Evolutionary conservation across 2,329 filamentous ascomycete genomes (phyloP).

Genomic region (Colletotrichum orchidophilum): DNA sequence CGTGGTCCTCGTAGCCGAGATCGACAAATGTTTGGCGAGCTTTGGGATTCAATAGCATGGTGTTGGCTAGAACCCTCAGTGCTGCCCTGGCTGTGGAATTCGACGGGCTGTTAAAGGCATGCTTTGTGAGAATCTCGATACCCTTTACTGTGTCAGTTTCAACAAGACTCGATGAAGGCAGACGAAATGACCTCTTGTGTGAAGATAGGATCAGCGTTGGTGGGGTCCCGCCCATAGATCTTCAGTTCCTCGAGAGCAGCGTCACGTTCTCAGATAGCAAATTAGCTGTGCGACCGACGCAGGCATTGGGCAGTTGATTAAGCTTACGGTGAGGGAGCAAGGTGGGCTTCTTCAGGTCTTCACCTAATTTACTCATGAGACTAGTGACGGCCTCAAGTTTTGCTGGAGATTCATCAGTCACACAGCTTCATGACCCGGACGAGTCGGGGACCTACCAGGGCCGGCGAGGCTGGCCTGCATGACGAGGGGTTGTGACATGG

Average conservation of each 20-base stretch:
- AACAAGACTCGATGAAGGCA: background rate
- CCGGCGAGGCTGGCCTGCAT: slow-evolving; percentile 26
- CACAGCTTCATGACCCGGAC: background rate
- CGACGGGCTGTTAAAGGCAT: slow-evolving; percentile 76
- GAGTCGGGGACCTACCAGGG: slow-evolving; percentile 1
- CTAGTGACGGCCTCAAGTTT: slow-evolving; percentile 75
- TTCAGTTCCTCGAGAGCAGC: slow-evolving; percentile 76
- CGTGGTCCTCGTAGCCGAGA: slow-evolving; percentile 71
- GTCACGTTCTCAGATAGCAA: slow-evolving; percentile 65
- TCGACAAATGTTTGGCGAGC: slow-evolving; percentile 80
- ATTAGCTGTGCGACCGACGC: slow-evolving; percentile 64
- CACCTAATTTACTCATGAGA: slow-evolving; percentile 68
- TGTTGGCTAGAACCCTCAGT: slow-evolving; percentile 85
- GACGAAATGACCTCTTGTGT: slow-evolving; percentile 70
- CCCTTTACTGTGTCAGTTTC: slow-evolving; percentile 61
- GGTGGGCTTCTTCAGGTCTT: slow-evolving; percentile 68
- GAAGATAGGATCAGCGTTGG: slow-evolving; percentile 83
- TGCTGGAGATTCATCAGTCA: slow-evolving; percentile 50
- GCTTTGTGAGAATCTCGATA: slow-evolving; percentile 74
- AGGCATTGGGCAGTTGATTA: slow-evolving; percentile 64
- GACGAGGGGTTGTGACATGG: slow-evolving; percentile 23
- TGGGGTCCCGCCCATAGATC: slow-evolving; percentile 77
- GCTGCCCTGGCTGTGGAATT: slow-evolving; percentile 76
- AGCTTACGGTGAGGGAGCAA: slow-evolving; percentile 52
- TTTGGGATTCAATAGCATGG: slow-evolving; percentile 74